Evolutionary conservation across 140 eudicot genomes (phyloP).

Genomic region (Bidens hawaiensis): DNA sequence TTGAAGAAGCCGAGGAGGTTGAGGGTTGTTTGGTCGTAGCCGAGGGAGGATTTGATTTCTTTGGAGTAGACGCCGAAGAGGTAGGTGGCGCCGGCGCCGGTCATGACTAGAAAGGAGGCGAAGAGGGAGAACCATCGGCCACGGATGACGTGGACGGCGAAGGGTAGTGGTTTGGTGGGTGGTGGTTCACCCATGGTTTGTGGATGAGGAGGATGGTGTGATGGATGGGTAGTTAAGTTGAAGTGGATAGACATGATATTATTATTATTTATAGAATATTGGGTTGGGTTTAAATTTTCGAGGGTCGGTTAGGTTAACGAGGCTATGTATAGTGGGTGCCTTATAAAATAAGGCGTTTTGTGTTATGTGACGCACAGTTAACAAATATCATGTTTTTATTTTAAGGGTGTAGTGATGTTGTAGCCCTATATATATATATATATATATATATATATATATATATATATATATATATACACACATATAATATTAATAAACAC

Average conservation of each 20-base stretch:
- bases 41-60: slow-evolving; percentile 39
- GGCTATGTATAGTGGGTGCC: too few relatives aligned
- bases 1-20: slow-evolving; percentile 53
- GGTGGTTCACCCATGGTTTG: slow-evolving; percentile 29
- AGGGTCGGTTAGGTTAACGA: background rate
- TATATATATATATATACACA: too few relatives aligned
- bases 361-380: too few relatives aligned
- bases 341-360: too few relatives aligned
- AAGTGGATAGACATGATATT: background rate
- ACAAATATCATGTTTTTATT: too few relatives aligned
- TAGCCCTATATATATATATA: too few relatives aligned
- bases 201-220: slow-evolving; percentile 14
- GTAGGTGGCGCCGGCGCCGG: slow-evolving; percentile 42
- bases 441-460: too few relatives aligned
- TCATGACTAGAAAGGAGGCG: slow-evolving; percentile 42
- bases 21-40: slow-evolving; percentile 50
- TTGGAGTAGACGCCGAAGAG: slow-evolving; percentile 47
- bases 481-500: too few relatives aligned
- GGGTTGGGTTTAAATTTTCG: background rate
- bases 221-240: background rate
- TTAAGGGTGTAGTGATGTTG: too few relatives aligned
- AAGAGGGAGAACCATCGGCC: slow-evolving; percentile 51
- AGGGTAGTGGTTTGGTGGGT: background rate
- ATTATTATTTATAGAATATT: background rate
- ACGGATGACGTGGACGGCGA: slow-evolving; percentile 21